Conservation (phyloP, 192 early-diverging fungal species). For the Geosiphon pyriformis region DNA sequence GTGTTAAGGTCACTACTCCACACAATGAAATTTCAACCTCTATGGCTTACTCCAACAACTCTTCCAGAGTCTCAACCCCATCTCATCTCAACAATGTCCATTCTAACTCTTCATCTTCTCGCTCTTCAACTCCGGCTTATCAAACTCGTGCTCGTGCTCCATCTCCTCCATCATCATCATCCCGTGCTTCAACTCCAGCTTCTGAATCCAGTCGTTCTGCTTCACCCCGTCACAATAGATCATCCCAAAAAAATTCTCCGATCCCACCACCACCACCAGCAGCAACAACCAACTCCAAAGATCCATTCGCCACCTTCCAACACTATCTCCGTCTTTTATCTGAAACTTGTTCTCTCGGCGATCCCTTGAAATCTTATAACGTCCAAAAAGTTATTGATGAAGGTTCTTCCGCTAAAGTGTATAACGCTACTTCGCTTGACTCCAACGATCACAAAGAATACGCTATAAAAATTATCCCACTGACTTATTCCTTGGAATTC, state of each 20-base stretch:
- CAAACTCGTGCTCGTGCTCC: background rate
- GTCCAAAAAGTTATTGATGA: slow-evolving; percentile 22
- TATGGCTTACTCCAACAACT: background rate
- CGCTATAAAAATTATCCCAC: slow-evolving; percentile 22
- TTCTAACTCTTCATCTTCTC: background rate
- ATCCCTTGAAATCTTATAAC: slow-evolving; percentile 9
- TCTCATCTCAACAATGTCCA: background rate
- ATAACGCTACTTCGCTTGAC: slow-evolving; percentile 1
- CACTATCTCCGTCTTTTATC: slow-evolving; percentile 17
- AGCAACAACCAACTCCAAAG: slow-evolving; percentile 1
- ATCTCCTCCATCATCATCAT: background rate
- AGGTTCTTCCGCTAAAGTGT: slow-evolving; percentile 25
- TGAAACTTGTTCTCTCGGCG: background rate
- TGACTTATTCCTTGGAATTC: slow-evolving; percentile 23
- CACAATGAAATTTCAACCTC: too few relatives aligned
- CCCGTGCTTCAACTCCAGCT: slow-evolving; percentile 8
- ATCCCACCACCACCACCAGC: slow-evolving; percentile 6
- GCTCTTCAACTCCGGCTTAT: background rate
- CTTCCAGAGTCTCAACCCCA: background rate
- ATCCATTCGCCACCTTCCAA: background rate
- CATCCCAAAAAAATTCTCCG: background rate
- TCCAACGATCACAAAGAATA: slow-evolving; percentile 10
- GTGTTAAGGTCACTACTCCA: too few relatives aligned
- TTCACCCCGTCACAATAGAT: background rate
- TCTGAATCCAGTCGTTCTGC: slow-evolving; percentile 6